These are phyloP conservation scores for Phytopythium vexans DNA, from an alignment of 352 stramenopile species.

Conservation along the genomic window DNA sequence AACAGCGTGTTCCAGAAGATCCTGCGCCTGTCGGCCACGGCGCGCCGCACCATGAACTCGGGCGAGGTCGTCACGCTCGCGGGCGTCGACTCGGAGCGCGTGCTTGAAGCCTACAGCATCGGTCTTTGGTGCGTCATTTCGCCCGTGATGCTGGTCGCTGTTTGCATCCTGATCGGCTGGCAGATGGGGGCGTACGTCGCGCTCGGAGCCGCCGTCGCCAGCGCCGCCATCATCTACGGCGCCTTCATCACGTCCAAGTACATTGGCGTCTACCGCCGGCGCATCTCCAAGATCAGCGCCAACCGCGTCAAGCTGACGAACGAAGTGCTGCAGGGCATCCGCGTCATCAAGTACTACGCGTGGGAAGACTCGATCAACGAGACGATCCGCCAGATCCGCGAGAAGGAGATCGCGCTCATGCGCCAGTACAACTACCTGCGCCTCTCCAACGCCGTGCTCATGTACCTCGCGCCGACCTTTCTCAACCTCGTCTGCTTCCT, in stretches of 20 bases:
- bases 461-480: slow-evolving; percentile 43
- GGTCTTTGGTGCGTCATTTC: slow-evolving; percentile 18
- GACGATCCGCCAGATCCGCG: slow-evolving; percentile 33
- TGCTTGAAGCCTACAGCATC: slow-evolving; percentile 19
- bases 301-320: slow-evolving; percentile 90
- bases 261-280: slow-evolving; percentile 10
- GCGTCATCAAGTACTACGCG: slow-evolving; percentile 87
- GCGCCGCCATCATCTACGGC: slow-evolving; percentile 13
- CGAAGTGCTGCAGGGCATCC: slow-evolving; percentile 86
- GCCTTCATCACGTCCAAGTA: slow-evolving; percentile 4
- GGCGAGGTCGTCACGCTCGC: slow-evolving; percentile 57
- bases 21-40: slow-evolving; percentile 36
- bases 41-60: slow-evolving; percentile 43
- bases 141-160: slow-evolving; percentile 16
- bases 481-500: slow-evolving; percentile 36
- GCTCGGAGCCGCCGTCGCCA: slow-evolving; percentile 7
- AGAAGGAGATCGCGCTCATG: slow-evolving; percentile 39
- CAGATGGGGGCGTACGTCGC: slow-evolving; percentile 12
- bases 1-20: slow-evolving; percentile 64
- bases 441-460: slow-evolving; percentile 47
- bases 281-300: slow-evolving; percentile 30
- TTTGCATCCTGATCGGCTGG: slow-evolving; percentile 18
- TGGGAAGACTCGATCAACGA: slow-evolving; percentile 51
- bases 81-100: slow-evolving; percentile 32
- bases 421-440: slow-evolving; percentile 43